Percentiles rank a stretch among this genome's conserved stretches.
These are phyloP conservation scores for Vairimorpha apis DNA, from an alignment of 371 early-diverging fungal species.

Conservation along the genomic window DNA sequence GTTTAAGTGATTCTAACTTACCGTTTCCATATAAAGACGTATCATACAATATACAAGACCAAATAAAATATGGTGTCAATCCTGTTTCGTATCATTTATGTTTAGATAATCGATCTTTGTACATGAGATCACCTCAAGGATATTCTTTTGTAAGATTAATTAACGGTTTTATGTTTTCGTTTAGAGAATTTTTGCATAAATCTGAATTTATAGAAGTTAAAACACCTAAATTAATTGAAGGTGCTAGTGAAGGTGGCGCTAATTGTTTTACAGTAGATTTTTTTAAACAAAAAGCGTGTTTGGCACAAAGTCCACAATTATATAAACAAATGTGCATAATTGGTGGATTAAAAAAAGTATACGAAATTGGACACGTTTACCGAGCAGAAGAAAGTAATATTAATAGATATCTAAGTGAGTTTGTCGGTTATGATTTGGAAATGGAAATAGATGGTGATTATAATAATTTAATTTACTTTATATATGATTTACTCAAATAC, in stretches of 20 bases:
- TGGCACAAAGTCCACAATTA: constrained; percentile 97
- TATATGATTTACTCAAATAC: constrained; percentile 80
- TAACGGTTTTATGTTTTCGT: constrained; percentile 79
- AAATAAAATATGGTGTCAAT: constrained; percentile 57
- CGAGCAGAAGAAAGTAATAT: constrained; percentile 97
- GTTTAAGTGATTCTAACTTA: constrained; percentile 63
- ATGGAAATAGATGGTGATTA: constrained; percentile 96
- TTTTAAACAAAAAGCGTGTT: constrained; percentile 83
- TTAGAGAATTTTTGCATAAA: constrained; percentile 78
- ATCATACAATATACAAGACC: constrained; percentile 71
- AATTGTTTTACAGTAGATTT: constrained; percentile 92
- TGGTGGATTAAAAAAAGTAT: constrained; percentile 91
- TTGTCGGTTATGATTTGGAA: constrained; percentile 96
- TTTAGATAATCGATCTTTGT: constrained; percentile 87
- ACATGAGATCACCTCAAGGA: constrained; percentile 87
- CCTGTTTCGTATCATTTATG: constrained; percentile 79
- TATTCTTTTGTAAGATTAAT: constrained; percentile 93
- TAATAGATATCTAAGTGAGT: constrained; percentile 98
- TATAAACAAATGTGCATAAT: constrained; percentile 99
- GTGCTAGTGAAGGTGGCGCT: constrained; percentile 95
- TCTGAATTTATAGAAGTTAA: constrained; percentile 90
- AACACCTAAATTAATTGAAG: constrained; percentile 88
- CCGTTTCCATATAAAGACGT: constrained; percentile 93
- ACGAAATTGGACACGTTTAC: constrained; percentile 97
- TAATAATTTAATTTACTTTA: constrained; percentile 81